A percentile compares a stretch with the other conserved stretches of the same genome.
Conservation (phyloP, 2,329 filamentous ascomycete species). For the Tothia fuscella region DNA sequence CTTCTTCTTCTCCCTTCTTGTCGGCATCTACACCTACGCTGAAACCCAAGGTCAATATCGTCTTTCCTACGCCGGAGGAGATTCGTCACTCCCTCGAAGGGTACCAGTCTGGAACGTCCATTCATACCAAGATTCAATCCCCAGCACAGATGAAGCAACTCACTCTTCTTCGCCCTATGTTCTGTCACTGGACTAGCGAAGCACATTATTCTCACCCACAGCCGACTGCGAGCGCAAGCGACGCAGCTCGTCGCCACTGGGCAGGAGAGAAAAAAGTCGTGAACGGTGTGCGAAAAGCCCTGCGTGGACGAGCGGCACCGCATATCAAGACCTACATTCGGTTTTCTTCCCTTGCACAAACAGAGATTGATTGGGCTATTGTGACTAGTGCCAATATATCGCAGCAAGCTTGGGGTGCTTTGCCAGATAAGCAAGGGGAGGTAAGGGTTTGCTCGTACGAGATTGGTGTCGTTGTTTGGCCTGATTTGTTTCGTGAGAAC, state of each 20-base stretch:
- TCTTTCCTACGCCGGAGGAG: constrained; percentile 73
- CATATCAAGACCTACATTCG: constrained; percentile 86
- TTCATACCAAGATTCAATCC: constrained; percentile 68
- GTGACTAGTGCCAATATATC: constrained; percentile 86
- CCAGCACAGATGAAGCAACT: constrained; percentile 62
- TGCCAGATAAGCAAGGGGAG: constrained; percentile 26
- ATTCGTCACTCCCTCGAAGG: constrained; percentile 67
- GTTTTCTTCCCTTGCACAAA: constrained; percentile 33
- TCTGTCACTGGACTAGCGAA: constrained; percentile 56
- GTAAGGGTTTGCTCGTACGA: constrained; percentile 71
- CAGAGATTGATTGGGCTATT: constrained; percentile 67
- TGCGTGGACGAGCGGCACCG: constrained; percentile 53
- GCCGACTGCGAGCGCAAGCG: constrained; percentile 16
- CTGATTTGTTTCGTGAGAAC: constrained; percentile 35
- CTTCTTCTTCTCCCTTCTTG: constrained; percentile 9
- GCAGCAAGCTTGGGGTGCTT: constrained; percentile 77
- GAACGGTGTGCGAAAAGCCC: constrained; percentile 15
- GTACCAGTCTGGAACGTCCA: constrained; percentile 64
- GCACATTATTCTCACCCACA: background rate
- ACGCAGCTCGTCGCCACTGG: constrained; percentile 47
- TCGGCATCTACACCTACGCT: background rate
- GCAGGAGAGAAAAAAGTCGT: background rate
- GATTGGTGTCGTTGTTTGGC: constrained; percentile 74
- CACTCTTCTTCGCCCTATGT: constrained; percentile 53
- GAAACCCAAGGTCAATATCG: constrained; percentile 51